Conservation (phyloP, 371 early-diverging fungal genomes). For the Dinochytrium kinnereticum region DNA sequence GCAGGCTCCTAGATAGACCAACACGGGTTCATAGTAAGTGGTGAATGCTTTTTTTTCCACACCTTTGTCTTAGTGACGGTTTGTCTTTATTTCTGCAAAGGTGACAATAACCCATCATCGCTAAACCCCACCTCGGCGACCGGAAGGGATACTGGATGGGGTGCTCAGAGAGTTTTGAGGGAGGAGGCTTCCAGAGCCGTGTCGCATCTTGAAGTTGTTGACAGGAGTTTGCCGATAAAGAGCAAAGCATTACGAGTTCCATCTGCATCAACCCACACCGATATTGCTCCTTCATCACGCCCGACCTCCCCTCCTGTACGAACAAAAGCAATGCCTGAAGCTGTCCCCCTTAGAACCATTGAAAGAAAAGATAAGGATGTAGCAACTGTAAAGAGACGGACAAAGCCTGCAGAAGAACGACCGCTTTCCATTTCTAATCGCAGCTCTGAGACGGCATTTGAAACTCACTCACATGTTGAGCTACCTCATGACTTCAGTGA, state of each 20-base stretch:
- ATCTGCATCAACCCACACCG: slow-evolving; percentile 7
- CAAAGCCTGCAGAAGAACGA: background rate
- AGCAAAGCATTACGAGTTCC: slow-evolving; percentile 31
- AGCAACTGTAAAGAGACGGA: background rate
- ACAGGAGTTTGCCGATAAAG: background rate
- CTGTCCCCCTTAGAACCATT: background rate
- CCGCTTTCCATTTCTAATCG: too few relatives aligned
- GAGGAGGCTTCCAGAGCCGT: background rate
- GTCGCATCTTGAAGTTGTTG: background rate
- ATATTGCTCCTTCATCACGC: background rate
- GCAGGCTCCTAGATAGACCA: slow-evolving; percentile 1
- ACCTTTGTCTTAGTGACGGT: too few relatives aligned
- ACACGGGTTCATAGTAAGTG: background rate
- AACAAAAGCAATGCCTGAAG: background rate
- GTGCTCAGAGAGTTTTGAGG: slow-evolving; percentile 27
- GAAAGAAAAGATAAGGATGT: background rate
- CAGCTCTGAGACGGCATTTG: background rate
- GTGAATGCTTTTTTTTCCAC: background rate
- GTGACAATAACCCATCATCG: too few relatives aligned
- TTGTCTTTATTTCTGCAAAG: too few relatives aligned
- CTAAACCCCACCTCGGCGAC: too few relatives aligned
- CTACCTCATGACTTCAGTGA: background rate
- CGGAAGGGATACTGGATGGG: slow-evolving; percentile 13
- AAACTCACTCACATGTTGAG: background rate
- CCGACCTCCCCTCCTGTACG: slow-evolving; percentile 8